phyloP scores from a whole-genome alignment of 768 basidiomycete species.

The Kwoniella bestiolae region DNA sequence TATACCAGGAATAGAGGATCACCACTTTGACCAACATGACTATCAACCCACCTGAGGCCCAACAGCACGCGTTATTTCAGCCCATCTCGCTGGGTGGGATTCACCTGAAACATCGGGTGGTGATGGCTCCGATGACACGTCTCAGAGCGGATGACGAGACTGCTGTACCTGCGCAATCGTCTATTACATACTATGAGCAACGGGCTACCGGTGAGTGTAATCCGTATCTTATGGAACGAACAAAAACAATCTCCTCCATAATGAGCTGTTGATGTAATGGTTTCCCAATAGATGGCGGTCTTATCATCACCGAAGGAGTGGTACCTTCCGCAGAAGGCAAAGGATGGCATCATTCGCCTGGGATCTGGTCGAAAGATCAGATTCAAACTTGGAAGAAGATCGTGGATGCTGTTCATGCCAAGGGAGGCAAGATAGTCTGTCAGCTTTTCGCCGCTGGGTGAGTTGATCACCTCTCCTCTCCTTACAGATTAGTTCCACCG shows the following conservation, averaged over 20 bases:
- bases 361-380: constrained; percentile 60
- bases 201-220: constrained; percentile 36
- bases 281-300: constrained; percentile 12
- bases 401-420: constrained; percentile 64
- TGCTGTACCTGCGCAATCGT: constrained; percentile 29
- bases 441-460: constrained; percentile 66
- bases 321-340: constrained; percentile 24
- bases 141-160: constrained; percentile 24
- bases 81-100: constrained; percentile 21
- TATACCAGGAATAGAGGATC: no score
- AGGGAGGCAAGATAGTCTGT: constrained; percentile 63
- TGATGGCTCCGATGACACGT: constrained; percentile 47
- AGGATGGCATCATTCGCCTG: not conserved
- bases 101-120: constrained; percentile 35
- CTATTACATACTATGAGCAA: constrained; percentile 46
- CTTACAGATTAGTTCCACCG: no score
- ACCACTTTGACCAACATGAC: no score
- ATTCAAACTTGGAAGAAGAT: constrained; percentile 65
- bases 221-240: no score
- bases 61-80: constrained; percentile 4
- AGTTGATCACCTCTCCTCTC: not conserved
- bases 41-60: no score
- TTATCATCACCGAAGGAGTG: constrained; percentile 43
- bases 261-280: not conserved
- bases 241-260: no score